Evolutionary conservation across 345 rosid species (phyloP).

Genomic region (Arabis hirsuta): DNA sequence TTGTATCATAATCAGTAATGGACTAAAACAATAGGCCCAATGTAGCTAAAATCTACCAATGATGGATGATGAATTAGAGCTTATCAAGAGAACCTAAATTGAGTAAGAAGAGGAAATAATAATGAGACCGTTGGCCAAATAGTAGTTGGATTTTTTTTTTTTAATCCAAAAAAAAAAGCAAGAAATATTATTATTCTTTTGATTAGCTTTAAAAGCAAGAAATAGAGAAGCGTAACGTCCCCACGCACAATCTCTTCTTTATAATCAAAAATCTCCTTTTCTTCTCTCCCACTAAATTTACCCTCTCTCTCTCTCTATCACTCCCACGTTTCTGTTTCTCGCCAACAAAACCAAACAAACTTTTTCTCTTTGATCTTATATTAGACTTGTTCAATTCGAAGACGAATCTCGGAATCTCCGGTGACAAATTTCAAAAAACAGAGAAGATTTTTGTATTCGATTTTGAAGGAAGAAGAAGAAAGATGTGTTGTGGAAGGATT

Average conservation of each 20-base stretch:
- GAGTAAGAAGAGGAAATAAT: background rate
- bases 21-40: too few species aligned
- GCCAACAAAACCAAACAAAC: slow-evolving; percentile 34
- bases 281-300: slow-evolving; percentile 31
- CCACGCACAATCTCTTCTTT: slow-evolving; percentile 7
- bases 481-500: slow-evolving; percentile 76
- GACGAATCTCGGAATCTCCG: slow-evolving; percentile 42
- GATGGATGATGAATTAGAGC: too few species aligned
- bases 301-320: slow-evolving; percentile 13
- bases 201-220: slow-evolving; percentile 38
- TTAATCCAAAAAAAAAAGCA: too few species aligned
- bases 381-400: background rate
- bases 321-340: slow-evolving; percentile 35
- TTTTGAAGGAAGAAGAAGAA: background rate
- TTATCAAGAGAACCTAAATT: too few species aligned
- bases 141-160: background rate
- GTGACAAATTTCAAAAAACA: slow-evolving; percentile 16
- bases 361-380: slow-evolving; percentile 5
- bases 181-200: background rate
- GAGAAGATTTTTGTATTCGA: background rate
- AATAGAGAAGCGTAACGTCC: slow-evolving; percentile 32
- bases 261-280: background rate
- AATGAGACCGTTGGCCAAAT: slow-evolving; percentile 13
- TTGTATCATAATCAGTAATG: too few species aligned
- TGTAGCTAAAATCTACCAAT: too few species aligned